phyloP scores from a whole-genome alignment of 768 basidiomycete species.

The Tulasnella calospora region DNA sequence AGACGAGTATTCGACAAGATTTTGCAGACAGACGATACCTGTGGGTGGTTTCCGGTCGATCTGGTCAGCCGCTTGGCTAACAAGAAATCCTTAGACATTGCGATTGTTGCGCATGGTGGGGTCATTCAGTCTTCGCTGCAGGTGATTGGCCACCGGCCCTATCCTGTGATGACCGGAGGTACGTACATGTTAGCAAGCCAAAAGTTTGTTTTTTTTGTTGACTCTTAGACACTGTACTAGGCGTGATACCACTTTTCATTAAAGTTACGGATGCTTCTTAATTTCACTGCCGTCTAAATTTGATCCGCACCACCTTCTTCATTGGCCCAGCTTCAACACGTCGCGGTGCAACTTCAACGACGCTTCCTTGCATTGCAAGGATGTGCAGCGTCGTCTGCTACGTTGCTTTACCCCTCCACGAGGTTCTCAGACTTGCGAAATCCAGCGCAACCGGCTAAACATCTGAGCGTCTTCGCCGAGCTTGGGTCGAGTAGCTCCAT shows the following conservation, averaged over 20 bases:
- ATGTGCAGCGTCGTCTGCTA: neutral
- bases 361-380: neutral
- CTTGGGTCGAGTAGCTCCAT: neutral
- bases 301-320: neutral
- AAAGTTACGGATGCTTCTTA: neutral
- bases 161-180: conserved; percentile 61
- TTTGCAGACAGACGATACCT: conserved; percentile 39
- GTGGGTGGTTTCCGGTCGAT: neutral
- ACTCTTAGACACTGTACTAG: neutral
- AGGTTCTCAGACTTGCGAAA: neutral
- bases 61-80: neutral
- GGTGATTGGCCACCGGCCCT: conserved; percentile 45
- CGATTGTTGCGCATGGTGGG: conserved; percentile 62
- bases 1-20: conserved; percentile 50
- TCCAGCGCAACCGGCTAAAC: neutral
- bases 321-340: too few species aligned
- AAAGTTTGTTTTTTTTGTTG: neutral
- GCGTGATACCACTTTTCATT: conserved; percentile 9
- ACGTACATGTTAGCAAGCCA: conserved; percentile 30
- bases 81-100: conserved; percentile 47
- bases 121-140: conserved; percentile 55
- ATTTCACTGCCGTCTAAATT: neutral
- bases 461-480: too few species aligned
- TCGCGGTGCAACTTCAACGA: too few species aligned
- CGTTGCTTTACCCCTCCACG: neutral